Evolutionary conservation across 495 filamentous ascomycete genomes (phyloP).

Genomic region (Penicillium diatomitis): DNA sequence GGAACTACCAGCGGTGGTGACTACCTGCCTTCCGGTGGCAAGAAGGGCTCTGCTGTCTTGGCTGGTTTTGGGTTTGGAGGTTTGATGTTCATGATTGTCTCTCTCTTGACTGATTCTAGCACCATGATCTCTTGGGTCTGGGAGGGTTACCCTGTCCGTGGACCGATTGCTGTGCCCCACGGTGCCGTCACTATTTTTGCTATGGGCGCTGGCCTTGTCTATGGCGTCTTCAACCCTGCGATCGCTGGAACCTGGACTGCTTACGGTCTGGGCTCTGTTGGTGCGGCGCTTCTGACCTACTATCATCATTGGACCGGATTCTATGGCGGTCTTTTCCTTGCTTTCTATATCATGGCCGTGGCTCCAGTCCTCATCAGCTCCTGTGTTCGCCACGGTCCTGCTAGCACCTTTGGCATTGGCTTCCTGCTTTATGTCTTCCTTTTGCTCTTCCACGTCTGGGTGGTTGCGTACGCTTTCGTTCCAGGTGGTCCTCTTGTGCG

Average conservation of each 20-base stretch:
- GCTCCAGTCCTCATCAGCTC: slow-evolving; percentile 65
- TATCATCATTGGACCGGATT: slow-evolving; percentile 84
- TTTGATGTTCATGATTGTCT: slow-evolving; percentile 85
- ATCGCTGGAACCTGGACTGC: slow-evolving; percentile 71
- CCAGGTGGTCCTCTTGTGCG: slow-evolving; percentile 88
- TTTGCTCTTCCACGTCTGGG: slow-evolving; percentile 93
- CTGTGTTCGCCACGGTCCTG: slow-evolving; percentile 66
- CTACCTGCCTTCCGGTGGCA: slow-evolving; percentile 35
- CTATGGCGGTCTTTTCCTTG: slow-evolving; percentile 68
- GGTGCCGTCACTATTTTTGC: slow-evolving; percentile 73
- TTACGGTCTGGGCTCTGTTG: slow-evolving; percentile 67
- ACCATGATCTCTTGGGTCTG: slow-evolving; percentile 99
- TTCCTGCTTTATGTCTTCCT: slow-evolving; percentile 87
- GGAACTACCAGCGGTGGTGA: slow-evolving; percentile 44
- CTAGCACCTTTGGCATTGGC: slow-evolving; percentile 70
- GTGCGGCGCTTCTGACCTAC: slow-evolving; percentile 70
- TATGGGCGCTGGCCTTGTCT: slow-evolving; percentile 77
- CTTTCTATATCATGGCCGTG: slow-evolving; percentile 76
- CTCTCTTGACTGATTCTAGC: slow-evolving; percentile 89
- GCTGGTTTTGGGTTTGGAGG: slow-evolving; percentile 73
- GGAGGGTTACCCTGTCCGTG: slow-evolving; percentile 90
- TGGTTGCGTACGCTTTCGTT: slow-evolving; percentile 98
- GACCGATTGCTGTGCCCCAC: slow-evolving; percentile 82
- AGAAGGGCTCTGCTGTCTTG: slow-evolving; percentile 60
- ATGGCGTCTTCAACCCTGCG: slow-evolving; percentile 63